These are phyloP conservation scores for Raphanus sativus DNA, from an alignment of 345 rosid genomes.

Conservation along the genomic window DNA sequence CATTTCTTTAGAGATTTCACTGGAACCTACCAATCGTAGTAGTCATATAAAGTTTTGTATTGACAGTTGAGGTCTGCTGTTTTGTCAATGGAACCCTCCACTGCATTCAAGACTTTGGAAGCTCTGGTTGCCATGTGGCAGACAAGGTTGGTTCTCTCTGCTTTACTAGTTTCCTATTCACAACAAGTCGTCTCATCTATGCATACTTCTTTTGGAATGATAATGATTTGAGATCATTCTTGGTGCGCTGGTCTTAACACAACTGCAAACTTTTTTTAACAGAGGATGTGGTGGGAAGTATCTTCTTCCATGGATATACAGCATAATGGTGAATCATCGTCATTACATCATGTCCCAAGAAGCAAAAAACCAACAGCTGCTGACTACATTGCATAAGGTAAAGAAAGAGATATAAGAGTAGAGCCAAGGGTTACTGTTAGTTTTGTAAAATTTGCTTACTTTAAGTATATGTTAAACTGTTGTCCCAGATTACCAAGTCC, in stretches of 20 bases:
- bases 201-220: neutral
- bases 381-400: constrained; percentile 68
- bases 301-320: constrained; percentile 79
- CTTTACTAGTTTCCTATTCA: neutral
- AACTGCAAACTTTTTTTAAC: constrained; percentile 22
- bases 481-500: constrained; percentile 55
- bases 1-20: neutral
- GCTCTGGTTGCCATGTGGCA: constrained; percentile 70
- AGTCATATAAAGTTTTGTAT: constrained; percentile 1
- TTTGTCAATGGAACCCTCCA: constrained; percentile 60
- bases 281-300: constrained; percentile 57
- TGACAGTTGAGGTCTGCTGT: constrained; percentile 69
- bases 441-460: constrained; percentile 2
- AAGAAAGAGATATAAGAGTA: neutral
- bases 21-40: neutral
- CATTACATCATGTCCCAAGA: constrained; percentile 55
- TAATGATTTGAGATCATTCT: neutral
- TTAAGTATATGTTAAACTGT: constrained; percentile 14
- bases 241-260: neutral
- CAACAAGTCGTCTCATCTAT: neutral
- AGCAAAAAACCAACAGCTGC: constrained; percentile 44
- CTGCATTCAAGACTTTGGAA: constrained; percentile 66
- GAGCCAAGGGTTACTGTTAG: neutral
- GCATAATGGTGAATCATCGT: constrained; percentile 72
- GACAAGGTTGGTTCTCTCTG: constrained; percentile 60